Base-by-base conservation (phyloP, 257 asterid species). In the Nicotiana sylvestris region DNA sequence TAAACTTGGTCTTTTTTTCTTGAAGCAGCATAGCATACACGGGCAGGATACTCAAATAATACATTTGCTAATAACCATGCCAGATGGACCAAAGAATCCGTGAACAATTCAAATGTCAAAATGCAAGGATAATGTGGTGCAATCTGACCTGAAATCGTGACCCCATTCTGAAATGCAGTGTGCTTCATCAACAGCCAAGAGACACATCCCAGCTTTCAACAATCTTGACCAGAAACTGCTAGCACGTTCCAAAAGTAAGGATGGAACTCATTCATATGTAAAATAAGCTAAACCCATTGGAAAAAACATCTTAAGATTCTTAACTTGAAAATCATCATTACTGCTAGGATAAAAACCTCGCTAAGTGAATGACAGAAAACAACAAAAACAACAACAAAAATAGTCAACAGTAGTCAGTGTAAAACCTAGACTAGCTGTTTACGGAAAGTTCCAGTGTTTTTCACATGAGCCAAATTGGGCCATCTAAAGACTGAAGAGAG, bases 101-200 rank as follows among this genome's bases (percentile, higher is more conserved):
- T 18, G 56, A 43, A 66, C 25, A 25, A 53, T 39, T 60, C 79
- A 13, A 46, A 21, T 74, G 43, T 49, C 62, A 74, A 74, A 74
- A 27, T 74, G 21, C 29, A 25, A 25, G 61, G 62, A 51, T 49
- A 74, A 27, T 29, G 80, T 27, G 21, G 37, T 46, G 49, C 35
- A 72, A 65, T 78, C 91, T 76, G 49, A 90, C 98, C 99, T 91
- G 93, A 95, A 95, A 89, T 89, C 87, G 74, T 95, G 99, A 67
- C 99, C 99, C 99, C 99, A 95, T 87, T 95, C 98, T 32, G 99
- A 95, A 84, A 95, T 95, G 90, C 99, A 95, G 84, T 95, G 99
- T 81, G 97, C 99, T 89, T 95, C 99, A 80, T 95, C 99, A 88
- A 95, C 97, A 86, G 99, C 98, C 88, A 95, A 82, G 65, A 95